Conservation (phyloP, 2,329 filamentous ascomycete species). For the Fusarium robinianum region DNA sequence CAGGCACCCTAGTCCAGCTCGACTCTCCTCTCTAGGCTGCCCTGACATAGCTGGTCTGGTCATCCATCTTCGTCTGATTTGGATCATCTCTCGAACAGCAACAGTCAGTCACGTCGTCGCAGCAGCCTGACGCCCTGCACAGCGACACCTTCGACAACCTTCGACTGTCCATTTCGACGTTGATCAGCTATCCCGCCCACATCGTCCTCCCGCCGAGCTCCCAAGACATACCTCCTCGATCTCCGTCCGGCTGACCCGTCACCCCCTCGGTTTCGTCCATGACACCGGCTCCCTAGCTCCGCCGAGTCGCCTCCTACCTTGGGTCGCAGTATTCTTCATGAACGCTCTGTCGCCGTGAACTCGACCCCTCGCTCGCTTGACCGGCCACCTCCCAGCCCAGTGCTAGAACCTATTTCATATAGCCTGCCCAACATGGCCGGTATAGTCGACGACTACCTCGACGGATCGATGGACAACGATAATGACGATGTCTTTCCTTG, state of each 20-base stretch:
- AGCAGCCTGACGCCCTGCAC: slow-evolving; percentile 27
- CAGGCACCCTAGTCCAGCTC: slow-evolving; percentile 29
- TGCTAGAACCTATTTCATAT: slow-evolving; percentile 11
- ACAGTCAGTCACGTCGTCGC: slow-evolving; percentile 22
- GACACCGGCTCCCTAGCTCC: slow-evolving; percentile 32
- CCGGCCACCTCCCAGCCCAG: slow-evolving; percentile 14
- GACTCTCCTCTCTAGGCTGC: slow-evolving; percentile 16
- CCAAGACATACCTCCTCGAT: slow-evolving; percentile 16
- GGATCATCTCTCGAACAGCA: slow-evolving; percentile 4
- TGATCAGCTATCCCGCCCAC: slow-evolving; percentile 22
- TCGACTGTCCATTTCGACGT: slow-evolving; percentile 17
- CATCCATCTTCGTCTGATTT: slow-evolving; percentile 24
- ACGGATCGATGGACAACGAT: slow-evolving; percentile 73
- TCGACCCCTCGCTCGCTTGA: slow-evolving; percentile 18
- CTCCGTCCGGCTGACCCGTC: slow-evolving; percentile 17
- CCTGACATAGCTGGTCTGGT: slow-evolving; percentile 21
- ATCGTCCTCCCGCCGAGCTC: slow-evolving; percentile 16
- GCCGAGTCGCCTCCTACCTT: slow-evolving; percentile 28
- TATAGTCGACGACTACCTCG: slow-evolving; percentile 64
- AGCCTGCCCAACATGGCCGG: slow-evolving; percentile 48
- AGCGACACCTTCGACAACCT: slow-evolving; percentile 28
- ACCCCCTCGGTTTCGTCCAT: slow-evolving; percentile 28
- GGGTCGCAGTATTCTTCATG: slow-evolving; percentile 29
- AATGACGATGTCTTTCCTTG: slow-evolving; percentile 85
- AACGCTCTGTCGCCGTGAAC: slow-evolving; percentile 18